Percentiles rank a stretch among this genome's conserved stretches.
These are phyloP conservation scores for Elsinoe arachidis DNA, from an alignment of 2,329 filamentous ascomycete species.

Conservation along the genomic window DNA sequence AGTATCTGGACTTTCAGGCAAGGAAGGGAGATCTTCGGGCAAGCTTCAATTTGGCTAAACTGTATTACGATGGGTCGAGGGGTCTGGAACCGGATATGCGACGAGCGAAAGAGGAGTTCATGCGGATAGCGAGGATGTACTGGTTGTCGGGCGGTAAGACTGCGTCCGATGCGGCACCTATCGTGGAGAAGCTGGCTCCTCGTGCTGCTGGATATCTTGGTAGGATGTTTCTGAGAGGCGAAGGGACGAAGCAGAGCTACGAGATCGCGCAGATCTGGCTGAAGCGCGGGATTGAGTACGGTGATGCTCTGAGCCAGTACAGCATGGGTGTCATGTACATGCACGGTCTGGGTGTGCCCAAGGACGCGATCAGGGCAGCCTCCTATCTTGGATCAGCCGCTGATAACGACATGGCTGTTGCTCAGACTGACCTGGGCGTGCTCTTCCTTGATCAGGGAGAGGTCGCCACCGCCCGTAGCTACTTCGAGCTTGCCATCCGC, in stretches of 20 bases:
- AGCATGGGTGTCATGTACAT: conserved; percentile 76
- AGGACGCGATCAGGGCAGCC: conserved; percentile 63
- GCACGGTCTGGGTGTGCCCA: conserved; percentile 62
- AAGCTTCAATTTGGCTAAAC: conserved; percentile 73
- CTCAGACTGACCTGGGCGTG: conserved; percentile 73
- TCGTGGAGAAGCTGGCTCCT: conserved; percentile 67
- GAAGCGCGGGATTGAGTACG: conserved; percentile 63
- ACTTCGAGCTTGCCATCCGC: conserved; percentile 77
- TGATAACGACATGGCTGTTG: conserved; percentile 69
- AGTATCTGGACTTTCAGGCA: conserved; percentile 85
- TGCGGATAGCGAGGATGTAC: conserved; percentile 67
- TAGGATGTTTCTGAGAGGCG: conserved; percentile 80
- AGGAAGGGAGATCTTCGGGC: conserved; percentile 83
- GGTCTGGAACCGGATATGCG: conserved; percentile 64
- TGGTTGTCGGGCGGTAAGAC: conserved; percentile 69
- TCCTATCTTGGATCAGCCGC: conserved; percentile 70
- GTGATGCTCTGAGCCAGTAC: conserved; percentile 77
- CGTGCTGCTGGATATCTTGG: conserved; percentile 84
- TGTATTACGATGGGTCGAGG: conserved; percentile 81
- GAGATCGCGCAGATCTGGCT: conserved; percentile 74
- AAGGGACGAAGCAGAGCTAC: conserved; percentile 72
- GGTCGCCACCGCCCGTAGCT: conserved; percentile 66
- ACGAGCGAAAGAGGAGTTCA: conserved; percentile 71
- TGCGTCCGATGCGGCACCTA: conserved; percentile 58
- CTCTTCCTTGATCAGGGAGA: conserved; percentile 86